Conservation (phyloP, 2,329 filamentous ascomycete genomes). For the Microdochium trichocladiopsis region DNA sequence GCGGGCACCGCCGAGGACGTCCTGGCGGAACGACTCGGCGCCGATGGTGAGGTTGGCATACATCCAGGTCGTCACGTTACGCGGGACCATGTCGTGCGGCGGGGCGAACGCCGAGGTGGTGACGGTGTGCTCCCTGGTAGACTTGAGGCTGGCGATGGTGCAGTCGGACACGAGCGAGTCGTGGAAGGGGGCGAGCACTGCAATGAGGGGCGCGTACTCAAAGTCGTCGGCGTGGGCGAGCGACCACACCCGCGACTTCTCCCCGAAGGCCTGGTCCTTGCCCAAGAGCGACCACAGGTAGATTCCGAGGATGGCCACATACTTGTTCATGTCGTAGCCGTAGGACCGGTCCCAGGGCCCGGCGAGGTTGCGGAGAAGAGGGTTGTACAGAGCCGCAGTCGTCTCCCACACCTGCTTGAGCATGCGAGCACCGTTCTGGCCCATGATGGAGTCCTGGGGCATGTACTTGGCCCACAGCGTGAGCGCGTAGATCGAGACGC, state of each 20-base stretch:
- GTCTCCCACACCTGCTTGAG: slow-evolving; percentile 36
- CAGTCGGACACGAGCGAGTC: slow-evolving; percentile 26
- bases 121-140: slow-evolving; percentile 36
- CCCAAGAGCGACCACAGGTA: slow-evolving; percentile 42
- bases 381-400: slow-evolving; percentile 36
- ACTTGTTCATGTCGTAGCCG: slow-evolving; percentile 46
- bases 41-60: slow-evolving; percentile 40
- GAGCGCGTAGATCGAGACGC: slow-evolving; percentile 42
- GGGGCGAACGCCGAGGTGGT: slow-evolving; percentile 37
- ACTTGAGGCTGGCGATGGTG: slow-evolving; percentile 26
- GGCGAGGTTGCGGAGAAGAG: slow-evolving; percentile 40
- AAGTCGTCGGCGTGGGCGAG: slow-evolving; percentile 44
- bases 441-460: slow-evolving; percentile 33
- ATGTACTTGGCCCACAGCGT: slow-evolving; percentile 44
- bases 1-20: slow-evolving; percentile 37
- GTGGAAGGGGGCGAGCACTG: slow-evolving; percentile 36
- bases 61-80: slow-evolving; percentile 43
- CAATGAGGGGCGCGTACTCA: slow-evolving; percentile 37
- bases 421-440: slow-evolving; percentile 32
- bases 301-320: slow-evolving; percentile 38
- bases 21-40: slow-evolving; percentile 38
- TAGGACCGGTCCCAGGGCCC: slow-evolving; percentile 48
- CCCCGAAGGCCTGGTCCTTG: slow-evolving; percentile 13
- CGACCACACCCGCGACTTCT: slow-evolving; percentile 20
- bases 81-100: slow-evolving; percentile 36